Evolutionary conservation across 2,329 filamentous ascomycete species (phyloP), one percentile per base, ranked within the genome.

Genomic region (Zelopaecilomyces penicillatus): DNA sequence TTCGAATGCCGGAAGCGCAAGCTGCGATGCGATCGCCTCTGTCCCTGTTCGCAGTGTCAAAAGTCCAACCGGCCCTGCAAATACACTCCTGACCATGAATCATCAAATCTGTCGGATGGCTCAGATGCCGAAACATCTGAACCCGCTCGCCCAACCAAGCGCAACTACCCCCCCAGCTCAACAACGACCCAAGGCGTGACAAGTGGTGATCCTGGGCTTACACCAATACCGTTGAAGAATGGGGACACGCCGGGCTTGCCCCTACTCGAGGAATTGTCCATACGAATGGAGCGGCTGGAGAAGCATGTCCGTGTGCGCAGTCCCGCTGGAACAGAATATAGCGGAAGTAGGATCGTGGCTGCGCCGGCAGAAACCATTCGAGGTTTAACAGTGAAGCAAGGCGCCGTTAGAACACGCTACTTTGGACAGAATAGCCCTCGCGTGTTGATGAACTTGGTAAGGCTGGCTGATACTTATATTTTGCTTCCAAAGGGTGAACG

Each of bases 1-100:
- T 71, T 71, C 46, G 72, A 75, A 52, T 78, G 76, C 53, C 68
- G 76, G 44, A 77, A 77, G 56, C 68, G 76, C 53, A 80, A 77
- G 57, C 61, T 78, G 5, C 67, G 69, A 47, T 80, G 76, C 58
- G 75, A 80, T 56, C 69, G 76, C 37, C 64, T 69, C n/a, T 65
- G 67, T 37, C 74, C 75, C 4, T 80, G 76, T 53, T 73, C 73
- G 5, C 75, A 79, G 56, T 80, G 76, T 55, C 72, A 75, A 41
- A 77, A 75, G 56, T 74, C 74, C n/a, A 70, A 67, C 50, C 72
- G 75, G 32, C 54, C 60, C 34, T 79, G 75, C 61, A 72, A 65
- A 51, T 79, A 78, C 52, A 65, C 72, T 27, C 65, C 71, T 19
- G 70, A 74, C 45, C 67, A 72, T 30, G 70, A 73, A 43, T 64